phyloP scores from a whole-genome alignment of 345 rosid species.

The Camelina laxa region DNA sequence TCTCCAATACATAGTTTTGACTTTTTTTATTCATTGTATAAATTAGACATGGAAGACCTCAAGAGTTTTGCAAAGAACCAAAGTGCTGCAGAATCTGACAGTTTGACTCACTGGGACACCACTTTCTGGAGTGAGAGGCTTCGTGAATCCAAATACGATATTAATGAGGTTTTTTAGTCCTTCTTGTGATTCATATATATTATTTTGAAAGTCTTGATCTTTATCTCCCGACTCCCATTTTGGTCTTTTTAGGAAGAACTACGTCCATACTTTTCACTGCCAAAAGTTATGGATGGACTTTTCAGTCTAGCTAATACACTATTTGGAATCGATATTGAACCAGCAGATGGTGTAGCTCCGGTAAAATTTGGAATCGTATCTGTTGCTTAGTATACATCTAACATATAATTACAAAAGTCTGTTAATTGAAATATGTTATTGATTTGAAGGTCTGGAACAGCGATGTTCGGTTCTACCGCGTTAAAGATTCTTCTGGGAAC shows the following conservation, averaged over 20 bases:
- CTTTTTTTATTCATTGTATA: background rate
- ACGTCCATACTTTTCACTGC: slow-evolving; percentile 85
- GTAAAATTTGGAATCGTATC: slow-evolving; percentile 52
- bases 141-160: slow-evolving; percentile 89
- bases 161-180: slow-evolving; percentile 69
- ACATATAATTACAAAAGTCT: slow-evolving; percentile 41
- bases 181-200: background rate
- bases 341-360: slow-evolving; percentile 90
- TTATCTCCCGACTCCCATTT: slow-evolving; percentile 1
- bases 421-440: slow-evolving; percentile 33
- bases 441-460: slow-evolving; percentile 80
- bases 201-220: slow-evolving; percentile 14
- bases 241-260: slow-evolving; percentile 68
- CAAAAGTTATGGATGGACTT: slow-evolving; percentile 89
- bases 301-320: slow-evolving; percentile 76
- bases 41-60: slow-evolving; percentile 81
- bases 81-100: slow-evolving; percentile 76
- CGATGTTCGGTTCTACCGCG: slow-evolving; percentile 74
- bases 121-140: slow-evolving; percentile 95
- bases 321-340: slow-evolving; percentile 71
- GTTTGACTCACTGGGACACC: slow-evolving; percentile 81
- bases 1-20: slow-evolving; percentile 4
- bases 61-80: slow-evolving; percentile 69
- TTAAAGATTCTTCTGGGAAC: slow-evolving; percentile 80
- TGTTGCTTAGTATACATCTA: slow-evolving; percentile 11